phyloP scores from a whole-genome alignment of 345 rosid species.

The Corchorus olitorius region DNA sequence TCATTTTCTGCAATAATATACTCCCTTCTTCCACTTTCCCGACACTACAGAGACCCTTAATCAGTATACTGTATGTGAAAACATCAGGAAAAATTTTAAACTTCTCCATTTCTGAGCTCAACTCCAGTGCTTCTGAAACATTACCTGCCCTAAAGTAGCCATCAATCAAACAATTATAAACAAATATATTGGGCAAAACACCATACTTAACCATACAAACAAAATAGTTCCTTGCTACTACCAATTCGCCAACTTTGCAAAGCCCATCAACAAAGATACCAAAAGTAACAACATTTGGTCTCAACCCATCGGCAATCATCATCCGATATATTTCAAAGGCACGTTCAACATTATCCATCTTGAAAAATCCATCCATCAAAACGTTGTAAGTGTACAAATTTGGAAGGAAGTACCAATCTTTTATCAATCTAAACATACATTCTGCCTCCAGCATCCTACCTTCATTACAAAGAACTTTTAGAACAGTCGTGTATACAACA shows the following conservation, averaged over 20 bases:
- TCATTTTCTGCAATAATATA: conserved; percentile 48
- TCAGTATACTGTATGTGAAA: conserved; percentile 60
- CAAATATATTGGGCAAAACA: conserved; percentile 54
- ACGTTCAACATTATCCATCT: conserved; percentile 36
- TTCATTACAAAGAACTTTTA: conserved; percentile 51
- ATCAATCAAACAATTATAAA: conserved; percentile 62
- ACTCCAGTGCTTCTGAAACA: conserved; percentile 41
- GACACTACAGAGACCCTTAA: conserved; percentile 44
- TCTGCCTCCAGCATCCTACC: conserved; percentile 49
- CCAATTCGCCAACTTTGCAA: conserved; percentile 51
- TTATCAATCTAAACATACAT: conserved; percentile 44
- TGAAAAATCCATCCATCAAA: conserved; percentile 63
- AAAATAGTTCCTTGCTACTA: conserved; percentile 45
- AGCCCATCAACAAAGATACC: conserved; percentile 59
- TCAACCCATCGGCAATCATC: conserved; percentile 40
- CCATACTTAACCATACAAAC: conserved; percentile 59
- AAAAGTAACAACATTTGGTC: conserved; percentile 60
- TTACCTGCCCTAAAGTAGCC: conserved; percentile 53
- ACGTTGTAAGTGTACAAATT: conserved; percentile 56
- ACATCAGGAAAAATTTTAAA: conserved; percentile 50
- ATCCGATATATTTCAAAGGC: conserved; percentile 48
- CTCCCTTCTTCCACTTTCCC: conserved; percentile 48
- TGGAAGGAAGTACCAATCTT: conserved; percentile 41
- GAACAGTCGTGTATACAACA: conserved; percentile 49
- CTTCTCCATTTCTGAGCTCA: conserved; percentile 54